Conservation (phyloP, 139 green algal genomes). For the Tetratostichococcus sp. region DNA sequence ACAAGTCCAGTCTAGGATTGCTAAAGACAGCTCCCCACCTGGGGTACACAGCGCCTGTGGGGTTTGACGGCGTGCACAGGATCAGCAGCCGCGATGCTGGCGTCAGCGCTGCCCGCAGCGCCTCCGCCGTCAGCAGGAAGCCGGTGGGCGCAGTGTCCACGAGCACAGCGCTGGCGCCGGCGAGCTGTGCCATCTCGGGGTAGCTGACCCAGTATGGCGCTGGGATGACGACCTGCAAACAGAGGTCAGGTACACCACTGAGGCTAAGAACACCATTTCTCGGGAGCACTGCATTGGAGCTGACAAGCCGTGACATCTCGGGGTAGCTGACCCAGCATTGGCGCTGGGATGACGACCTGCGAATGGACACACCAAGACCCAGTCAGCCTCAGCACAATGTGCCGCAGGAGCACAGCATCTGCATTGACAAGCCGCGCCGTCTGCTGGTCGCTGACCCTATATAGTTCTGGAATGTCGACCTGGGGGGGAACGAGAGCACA, state of each 20-base stretch:
- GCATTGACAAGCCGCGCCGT: conserved; percentile 86
- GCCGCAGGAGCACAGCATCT: conserved; percentile 66
- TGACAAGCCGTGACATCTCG: conserved; percentile 88
- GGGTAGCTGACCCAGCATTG: conserved; percentile 97
- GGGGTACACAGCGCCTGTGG: conserved; percentile 85
- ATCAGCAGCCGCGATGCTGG: conserved; percentile 85
- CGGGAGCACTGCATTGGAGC: conserved; percentile 78
- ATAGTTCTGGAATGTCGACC: no score
- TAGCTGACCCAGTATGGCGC: conserved; percentile 97
- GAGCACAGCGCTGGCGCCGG: conserved; percentile 75
- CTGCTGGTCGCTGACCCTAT: no score
- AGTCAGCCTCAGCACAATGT: conserved; percentile 36
- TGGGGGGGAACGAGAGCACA: no score
- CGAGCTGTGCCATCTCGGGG: conserved; percentile 91
- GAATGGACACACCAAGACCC: no score
- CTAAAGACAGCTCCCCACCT: no score
- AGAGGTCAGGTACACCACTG: no score
- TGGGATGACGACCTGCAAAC: conserved; percentile 86
- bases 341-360: conserved; percentile 88
- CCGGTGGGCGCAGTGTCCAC: conserved; percentile 54
- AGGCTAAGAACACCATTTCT: conserved; percentile 31
- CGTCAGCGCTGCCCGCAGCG: conserved; percentile 74
- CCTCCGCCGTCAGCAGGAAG: conserved; percentile 76
- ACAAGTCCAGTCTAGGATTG: no score
- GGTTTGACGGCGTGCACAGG: conserved; percentile 96